phyloP scores from a whole-genome alignment of 2,329 filamentous ascomycete genomes.

The Chalara sp. region DNA sequence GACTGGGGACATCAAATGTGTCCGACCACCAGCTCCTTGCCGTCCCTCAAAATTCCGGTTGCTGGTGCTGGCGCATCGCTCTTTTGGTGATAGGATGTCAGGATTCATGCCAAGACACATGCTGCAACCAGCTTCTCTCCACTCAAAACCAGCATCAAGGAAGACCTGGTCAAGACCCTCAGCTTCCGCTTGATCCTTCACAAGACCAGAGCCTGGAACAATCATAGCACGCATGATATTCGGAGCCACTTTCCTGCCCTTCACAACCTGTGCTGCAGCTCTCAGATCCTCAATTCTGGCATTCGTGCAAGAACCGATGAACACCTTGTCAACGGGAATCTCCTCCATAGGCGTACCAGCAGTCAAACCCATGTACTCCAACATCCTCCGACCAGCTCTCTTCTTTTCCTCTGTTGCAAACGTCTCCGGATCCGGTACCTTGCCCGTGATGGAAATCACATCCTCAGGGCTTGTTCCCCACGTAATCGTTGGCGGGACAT shows the following conservation, averaged over 20 bases:
- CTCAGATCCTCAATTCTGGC: slow-evolving; percentile 93
- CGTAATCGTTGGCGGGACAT: slow-evolving; percentile 87
- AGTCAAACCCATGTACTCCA: slow-evolving; percentile 94
- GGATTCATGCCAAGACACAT: slow-evolving; percentile 99
- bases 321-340: slow-evolving; percentile 89
- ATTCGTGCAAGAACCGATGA: slow-evolving; percentile 97
- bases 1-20: slow-evolving; percentile 92
- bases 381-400: slow-evolving; percentile 67
- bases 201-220: slow-evolving; percentile 88
- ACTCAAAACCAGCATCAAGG: slow-evolving; percentile 86
- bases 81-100: slow-evolving; percentile 85
- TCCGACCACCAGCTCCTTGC: slow-evolving; percentile 85
- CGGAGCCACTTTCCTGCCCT: slow-evolving; percentile 77
- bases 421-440: slow-evolving; percentile 84
- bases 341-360: slow-evolving; percentile 87
- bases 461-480: slow-evolving; percentile 98
- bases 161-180: slow-evolving; percentile 95
- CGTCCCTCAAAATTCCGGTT: slow-evolving; percentile 98
- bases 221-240: slow-evolving; percentile 96
- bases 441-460: slow-evolving; percentile 86
- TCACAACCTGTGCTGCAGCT: slow-evolving; percentile 76
- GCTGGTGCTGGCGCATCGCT: slow-evolving; percentile 90
- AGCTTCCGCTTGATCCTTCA: slow-evolving; percentile 84
- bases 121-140: slow-evolving; percentile 95
- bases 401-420: slow-evolving; percentile 78